phyloP scores from a whole-genome alignment of 306 rosid genomes.

The Sphenostylis stenocarpa region DNA sequence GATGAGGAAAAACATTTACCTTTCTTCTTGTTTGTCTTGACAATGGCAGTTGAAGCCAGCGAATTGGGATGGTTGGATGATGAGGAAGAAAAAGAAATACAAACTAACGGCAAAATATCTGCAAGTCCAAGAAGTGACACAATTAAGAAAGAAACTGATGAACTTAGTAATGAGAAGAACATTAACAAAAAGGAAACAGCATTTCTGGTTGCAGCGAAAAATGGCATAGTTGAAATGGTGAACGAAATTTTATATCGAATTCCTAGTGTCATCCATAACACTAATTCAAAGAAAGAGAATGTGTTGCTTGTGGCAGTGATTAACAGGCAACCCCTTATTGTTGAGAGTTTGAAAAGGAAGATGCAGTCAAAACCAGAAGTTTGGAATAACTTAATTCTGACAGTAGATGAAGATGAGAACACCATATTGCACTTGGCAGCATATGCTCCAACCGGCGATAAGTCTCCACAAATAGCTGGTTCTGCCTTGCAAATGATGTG shows the following conservation, averaged over 20 bases:
- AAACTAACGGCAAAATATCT: no score
- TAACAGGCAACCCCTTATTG: constrained; percentile 23
- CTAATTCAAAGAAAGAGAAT: constrained; percentile 28
- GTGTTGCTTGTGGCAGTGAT: constrained; percentile 33
- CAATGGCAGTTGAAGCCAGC: background rate
- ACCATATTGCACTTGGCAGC: constrained; percentile 40
- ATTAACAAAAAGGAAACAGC: constrained; percentile 5
- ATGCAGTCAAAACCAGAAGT: background rate
- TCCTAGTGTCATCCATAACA: constrained; percentile 33
- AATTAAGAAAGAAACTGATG: background rate
- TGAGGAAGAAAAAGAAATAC: background rate
- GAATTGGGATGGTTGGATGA: background rate
- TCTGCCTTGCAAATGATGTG: constrained; percentile 46
- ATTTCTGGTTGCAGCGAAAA: constrained; percentile 30
- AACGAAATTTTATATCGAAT: background rate
- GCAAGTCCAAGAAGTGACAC: background rate
- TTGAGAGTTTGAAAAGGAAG: background rate
- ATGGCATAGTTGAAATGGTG: constrained; percentile 43
- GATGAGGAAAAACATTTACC: background rate
- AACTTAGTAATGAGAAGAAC: background rate
- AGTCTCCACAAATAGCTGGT: constrained; percentile 37
- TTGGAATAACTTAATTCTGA: constrained; percentile 7
- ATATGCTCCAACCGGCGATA: background rate
- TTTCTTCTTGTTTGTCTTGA: background rate
- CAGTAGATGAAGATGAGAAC: background rate